phyloP scores from a whole-genome alignment of 352 stramenopile genomes.

The Phytophthora aleatoria region DNA sequence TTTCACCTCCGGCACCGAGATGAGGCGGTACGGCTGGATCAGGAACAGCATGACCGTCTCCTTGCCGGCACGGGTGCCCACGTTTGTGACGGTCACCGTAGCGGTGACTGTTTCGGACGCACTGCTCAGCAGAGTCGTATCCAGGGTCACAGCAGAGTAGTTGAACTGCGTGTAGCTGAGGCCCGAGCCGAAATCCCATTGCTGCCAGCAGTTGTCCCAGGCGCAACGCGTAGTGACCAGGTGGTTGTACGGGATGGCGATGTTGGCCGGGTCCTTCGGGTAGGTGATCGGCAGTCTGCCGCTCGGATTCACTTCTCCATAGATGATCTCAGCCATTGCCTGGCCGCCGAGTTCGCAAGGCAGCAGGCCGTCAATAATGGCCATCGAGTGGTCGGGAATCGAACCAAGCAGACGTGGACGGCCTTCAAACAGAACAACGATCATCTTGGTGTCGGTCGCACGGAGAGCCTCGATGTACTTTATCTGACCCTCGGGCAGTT shows the following conservation, averaged over 20 bases:
- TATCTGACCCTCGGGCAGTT: conserved; percentile 63
- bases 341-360: conserved; percentile 76
- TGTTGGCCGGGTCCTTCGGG: conserved; percentile 56
- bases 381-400: conserved; percentile 52
- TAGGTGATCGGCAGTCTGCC: conserved; percentile 84
- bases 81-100: conserved; percentile 74
- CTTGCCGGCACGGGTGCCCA: conserved; percentile 52
- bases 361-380: conserved; percentile 76
- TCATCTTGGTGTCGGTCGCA: conserved; percentile 68
- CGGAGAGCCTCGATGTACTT: conserved; percentile 74
- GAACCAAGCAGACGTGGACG: conserved; percentile 70
- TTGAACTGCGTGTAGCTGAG: conserved; percentile 73
- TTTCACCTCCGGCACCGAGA: conserved; percentile 76
- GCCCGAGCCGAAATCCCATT: conserved; percentile 72
- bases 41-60: conserved; percentile 82
- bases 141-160: conserved; percentile 49
- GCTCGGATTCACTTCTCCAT: conserved; percentile 77
- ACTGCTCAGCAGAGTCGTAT: conserved; percentile 40
- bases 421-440: conserved; percentile 79
- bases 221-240: conserved; percentile 53
- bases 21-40: conserved; percentile 55
- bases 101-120: conserved; percentile 19
- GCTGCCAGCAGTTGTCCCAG: conserved; percentile 43
- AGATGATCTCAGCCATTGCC: conserved; percentile 83
- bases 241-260: conserved; percentile 76